A percentile compares a stretch with the other conserved stretches of the same genome.
phyloP scores from a whole-genome alignment of 2,329 filamentous ascomycete species.

The Diaporthe destruens region DNA sequence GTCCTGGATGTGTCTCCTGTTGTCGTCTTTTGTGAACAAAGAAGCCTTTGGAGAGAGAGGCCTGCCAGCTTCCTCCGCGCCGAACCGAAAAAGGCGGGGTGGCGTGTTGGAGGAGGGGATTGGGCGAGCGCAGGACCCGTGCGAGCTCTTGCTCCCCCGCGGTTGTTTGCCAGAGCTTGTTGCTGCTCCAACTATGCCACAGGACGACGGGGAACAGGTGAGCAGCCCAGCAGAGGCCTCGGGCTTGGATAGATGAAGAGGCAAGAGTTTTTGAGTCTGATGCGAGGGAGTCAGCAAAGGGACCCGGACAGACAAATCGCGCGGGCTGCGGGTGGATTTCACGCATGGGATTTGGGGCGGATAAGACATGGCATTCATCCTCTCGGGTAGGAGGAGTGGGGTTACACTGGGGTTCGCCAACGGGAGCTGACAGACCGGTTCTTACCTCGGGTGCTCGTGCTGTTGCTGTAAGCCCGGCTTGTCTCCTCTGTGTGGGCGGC shows the following conservation, averaged over 20 bases:
- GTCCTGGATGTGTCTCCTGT: not conserved
- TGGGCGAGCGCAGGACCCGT: constrained; percentile 23
- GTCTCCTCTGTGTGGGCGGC: not conserved
- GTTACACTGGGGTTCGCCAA: constrained; percentile 23
- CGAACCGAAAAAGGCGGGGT: constrained; percentile 39
- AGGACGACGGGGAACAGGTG: not conserved
- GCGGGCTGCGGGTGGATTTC: constrained; percentile 10
- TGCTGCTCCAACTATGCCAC: not conserved
- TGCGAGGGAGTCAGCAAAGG: not conserved
- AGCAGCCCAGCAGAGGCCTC: not conserved
- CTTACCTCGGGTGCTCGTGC: constrained; percentile 12
- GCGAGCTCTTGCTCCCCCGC: constrained; percentile 1
- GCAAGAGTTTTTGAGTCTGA: constrained; percentile 7
- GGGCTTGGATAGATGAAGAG: not conserved
- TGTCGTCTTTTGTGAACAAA: constrained; percentile 17
- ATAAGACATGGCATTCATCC: constrained; percentile 35
- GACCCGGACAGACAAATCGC: constrained; percentile 5
- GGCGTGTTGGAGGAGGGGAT: constrained; percentile 16
- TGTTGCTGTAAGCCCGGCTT: not conserved
- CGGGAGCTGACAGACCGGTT: not conserved
- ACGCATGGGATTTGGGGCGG: constrained; percentile 24
- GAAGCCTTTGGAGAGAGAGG: constrained; percentile 3
- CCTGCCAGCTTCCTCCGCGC: constrained; percentile 29
- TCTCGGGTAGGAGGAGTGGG: constrained; percentile 26
- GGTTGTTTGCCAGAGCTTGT: constrained; percentile 15